These are phyloP conservation scores for Ramularia endophylla DNA, from an alignment of 2,329 filamentous ascomycete species.

Conservation along the genomic window DNA sequence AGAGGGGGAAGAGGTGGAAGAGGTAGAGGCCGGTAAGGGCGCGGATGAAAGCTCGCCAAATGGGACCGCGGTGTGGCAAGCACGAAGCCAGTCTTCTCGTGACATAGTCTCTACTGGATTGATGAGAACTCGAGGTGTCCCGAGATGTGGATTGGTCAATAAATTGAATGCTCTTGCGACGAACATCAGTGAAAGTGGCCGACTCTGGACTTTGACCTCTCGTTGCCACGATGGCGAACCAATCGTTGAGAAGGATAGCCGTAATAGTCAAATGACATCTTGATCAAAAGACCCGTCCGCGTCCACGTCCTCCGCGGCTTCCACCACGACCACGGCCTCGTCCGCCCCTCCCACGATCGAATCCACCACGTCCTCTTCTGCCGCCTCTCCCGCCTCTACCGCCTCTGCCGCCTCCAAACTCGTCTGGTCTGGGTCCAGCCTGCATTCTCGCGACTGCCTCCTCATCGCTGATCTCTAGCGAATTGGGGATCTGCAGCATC, in stretches of 20 bases:
- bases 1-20: constrained; percentile 31
- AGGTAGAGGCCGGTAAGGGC: constrained; percentile 26
- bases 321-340: constrained; percentile 22
- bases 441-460: constrained; percentile 57
- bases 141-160: too few relatives aligned
- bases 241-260: too few relatives aligned
- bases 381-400: constrained; percentile 6
- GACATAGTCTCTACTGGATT: too few relatives aligned
- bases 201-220: too few relatives aligned
- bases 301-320: constrained; percentile 16
- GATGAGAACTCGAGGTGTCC: too few relatives aligned
- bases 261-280: too few relatives aligned
- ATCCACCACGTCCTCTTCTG: constrained; percentile 15
- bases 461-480: constrained; percentile 66
- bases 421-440: constrained; percentile 50
- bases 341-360: constrained; percentile 13
- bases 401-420: constrained; percentile 17
- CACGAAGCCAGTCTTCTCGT: too few relatives aligned
- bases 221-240: too few relatives aligned
- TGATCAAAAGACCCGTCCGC: constrained; percentile 5
- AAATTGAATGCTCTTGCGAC: too few relatives aligned
- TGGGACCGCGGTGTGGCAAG: too few relatives aligned
- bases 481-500: constrained; percentile 69
- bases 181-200: too few relatives aligned
- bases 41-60: too few relatives aligned